Conservation (phyloP, 768 basidiomycete species). For the Strobilomyces echinocephalus region DNA sequence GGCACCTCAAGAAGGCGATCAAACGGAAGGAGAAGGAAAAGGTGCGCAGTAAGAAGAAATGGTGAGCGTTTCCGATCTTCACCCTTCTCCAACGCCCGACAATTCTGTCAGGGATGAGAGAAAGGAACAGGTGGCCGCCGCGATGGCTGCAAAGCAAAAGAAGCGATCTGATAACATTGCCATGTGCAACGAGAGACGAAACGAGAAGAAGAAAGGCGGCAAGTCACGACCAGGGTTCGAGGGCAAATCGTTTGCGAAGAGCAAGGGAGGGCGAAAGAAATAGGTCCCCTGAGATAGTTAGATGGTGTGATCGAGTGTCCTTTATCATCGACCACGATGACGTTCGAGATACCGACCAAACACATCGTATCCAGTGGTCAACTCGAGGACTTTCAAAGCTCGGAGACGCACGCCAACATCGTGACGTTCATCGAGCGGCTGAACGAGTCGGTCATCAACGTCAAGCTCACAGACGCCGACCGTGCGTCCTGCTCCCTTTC, state of each 20-base stretch:
- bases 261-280: slow-evolving; percentile 33
- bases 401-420: slow-evolving; percentile 63
- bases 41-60: slow-evolving; percentile 73
- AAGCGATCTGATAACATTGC: slow-evolving; percentile 91
- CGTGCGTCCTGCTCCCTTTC: slow-evolving; percentile 40
- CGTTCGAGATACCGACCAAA: slow-evolving; percentile 58
- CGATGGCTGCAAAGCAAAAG: slow-evolving; percentile 84
- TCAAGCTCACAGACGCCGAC: slow-evolving; percentile 65
- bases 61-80: slow-evolving; percentile 47
- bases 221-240: slow-evolving; percentile 83
- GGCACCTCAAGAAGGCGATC: slow-evolving; percentile 81
- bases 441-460: slow-evolving; percentile 70
- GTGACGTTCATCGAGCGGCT: slow-evolving; percentile 67
- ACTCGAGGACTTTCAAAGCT: slow-evolving; percentile 75
- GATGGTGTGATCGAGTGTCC: background rate
- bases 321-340: slow-evolving; percentile 21
- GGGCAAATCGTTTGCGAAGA: slow-evolving; percentile 72
- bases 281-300: background rate
- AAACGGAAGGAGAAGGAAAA: slow-evolving; percentile 94
- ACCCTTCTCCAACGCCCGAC: background rate
- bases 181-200: slow-evolving; percentile 71
- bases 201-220: slow-evolving; percentile 53
- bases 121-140: slow-evolving; percentile 67
- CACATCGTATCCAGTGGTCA: slow-evolving; percentile 73
- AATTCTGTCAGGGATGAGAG: slow-evolving; percentile 70